Evolutionary conservation across 2,329 filamentous ascomycete genomes (phyloP).

Genomic region (Sporothrix pseudoabietina): DNA sequence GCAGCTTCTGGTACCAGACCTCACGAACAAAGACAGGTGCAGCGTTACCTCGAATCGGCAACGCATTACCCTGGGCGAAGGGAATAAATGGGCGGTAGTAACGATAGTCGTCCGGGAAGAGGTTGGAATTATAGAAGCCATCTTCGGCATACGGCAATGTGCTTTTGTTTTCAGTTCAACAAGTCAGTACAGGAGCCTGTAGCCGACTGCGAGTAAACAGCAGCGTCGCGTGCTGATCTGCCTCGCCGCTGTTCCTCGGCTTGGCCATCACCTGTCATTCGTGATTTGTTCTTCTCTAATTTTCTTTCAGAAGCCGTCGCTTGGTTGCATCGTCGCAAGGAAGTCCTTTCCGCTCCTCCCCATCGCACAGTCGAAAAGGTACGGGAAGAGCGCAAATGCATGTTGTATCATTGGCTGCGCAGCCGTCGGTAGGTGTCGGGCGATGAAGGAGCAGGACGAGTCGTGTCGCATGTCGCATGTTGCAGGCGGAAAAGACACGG

Average conservation of each 20-base stretch:
- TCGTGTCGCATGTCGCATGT: neutral
- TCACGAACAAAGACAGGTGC: neutral
- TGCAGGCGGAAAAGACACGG: neutral
- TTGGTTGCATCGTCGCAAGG: neutral
- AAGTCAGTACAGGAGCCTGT: neutral
- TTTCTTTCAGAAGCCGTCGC: neutral
- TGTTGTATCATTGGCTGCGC: constrained; percentile 13
- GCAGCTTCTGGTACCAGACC: neutral
- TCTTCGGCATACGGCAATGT: neutral
- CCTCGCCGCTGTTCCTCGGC: neutral
- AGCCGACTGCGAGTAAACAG: neutral
- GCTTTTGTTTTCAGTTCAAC: no score
- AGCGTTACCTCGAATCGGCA: constrained; percentile 9
- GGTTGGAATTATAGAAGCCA: neutral
- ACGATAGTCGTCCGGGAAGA: neutral
- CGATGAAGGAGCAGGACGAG: neutral
- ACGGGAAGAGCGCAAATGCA: constrained; percentile 31
- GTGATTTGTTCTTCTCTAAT: neutral
- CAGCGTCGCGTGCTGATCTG: neutral
- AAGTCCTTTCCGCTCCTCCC: neutral
- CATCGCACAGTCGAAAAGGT: neutral
- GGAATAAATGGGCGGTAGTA: neutral
- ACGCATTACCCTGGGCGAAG: neutral
- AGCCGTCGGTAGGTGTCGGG: neutral
- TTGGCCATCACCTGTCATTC: neutral